Conservation (phyloP, 495 filamentous ascomycete species). For the Rusavskia elegans region DNA sequence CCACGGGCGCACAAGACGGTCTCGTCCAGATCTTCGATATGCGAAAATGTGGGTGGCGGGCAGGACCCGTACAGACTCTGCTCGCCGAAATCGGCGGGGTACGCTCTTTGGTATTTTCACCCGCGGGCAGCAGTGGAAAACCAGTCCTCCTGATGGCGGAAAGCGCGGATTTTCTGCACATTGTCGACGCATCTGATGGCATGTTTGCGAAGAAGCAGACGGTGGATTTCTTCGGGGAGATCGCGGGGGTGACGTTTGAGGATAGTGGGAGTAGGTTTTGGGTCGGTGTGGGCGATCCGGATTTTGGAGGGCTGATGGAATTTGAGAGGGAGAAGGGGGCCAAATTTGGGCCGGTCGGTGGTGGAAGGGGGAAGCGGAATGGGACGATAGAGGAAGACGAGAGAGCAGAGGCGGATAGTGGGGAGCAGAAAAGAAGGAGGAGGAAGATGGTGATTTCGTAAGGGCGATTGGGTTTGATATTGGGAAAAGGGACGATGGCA, state of each 20-base stretch:
- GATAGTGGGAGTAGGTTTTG: conserved; percentile 56
- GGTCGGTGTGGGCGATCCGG: conserved; percentile 58
- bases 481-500: too few relatives aligned
- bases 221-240: conserved; percentile 73
- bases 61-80: conserved; percentile 39
- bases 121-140: conserved; percentile 54
- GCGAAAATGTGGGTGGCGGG: conserved; percentile 40
- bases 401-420: too few relatives aligned
- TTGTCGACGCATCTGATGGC: conserved; percentile 49
- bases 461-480: too few relatives aligned
- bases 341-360: not conserved
- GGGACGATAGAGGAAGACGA: too few relatives aligned
- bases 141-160: conserved; percentile 61
- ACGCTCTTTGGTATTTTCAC: conserved; percentile 66
- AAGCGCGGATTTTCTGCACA: conserved; percentile 64
- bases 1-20: conserved; percentile 83
- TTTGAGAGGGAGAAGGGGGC: conserved; percentile 32
- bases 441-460: too few relatives aligned
- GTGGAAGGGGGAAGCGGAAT: not conserved
- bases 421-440: too few relatives aligned
- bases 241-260: conserved; percentile 60
- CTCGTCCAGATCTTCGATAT: conserved; percentile 77
- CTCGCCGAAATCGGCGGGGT: conserved; percentile 65
- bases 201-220: conserved; percentile 53
- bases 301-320: conserved; percentile 67